These are phyloP conservation scores for Capsaspora owczarzaki DNA, from an alignment of 78 protist genomes.

Conservation along the genomic window DNA sequence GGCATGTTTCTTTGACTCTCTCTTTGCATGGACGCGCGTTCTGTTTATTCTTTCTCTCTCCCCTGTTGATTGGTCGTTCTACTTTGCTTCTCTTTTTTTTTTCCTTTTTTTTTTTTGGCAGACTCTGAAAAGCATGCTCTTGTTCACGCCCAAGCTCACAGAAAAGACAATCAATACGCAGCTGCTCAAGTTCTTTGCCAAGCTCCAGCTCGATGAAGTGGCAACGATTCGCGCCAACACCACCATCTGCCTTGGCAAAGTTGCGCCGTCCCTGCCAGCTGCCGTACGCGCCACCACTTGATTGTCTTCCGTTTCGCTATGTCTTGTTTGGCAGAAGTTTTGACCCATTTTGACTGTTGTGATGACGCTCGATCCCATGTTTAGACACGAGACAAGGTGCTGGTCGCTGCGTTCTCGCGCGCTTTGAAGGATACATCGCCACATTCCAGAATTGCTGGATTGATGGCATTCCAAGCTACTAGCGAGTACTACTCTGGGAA, in stretches of 20 bases:
- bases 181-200: constrained; percentile 42
- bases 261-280: not conserved
- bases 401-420: constrained; percentile 60
- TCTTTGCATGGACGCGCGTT: not conserved
- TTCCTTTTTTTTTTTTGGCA: too few relatives aligned
- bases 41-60: not conserved
- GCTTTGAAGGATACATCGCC: constrained; percentile 53
- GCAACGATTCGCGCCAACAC: constrained; percentile 73
- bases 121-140: constrained; percentile 55
- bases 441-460: not conserved
- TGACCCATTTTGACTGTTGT: not conserved
- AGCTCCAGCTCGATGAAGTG: constrained; percentile 55
- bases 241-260: constrained; percentile 61
- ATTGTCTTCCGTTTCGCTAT: not conserved
- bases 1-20: not conserved
- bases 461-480: not conserved
- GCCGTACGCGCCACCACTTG: not conserved
- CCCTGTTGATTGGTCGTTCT: not conserved
- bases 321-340: not conserved
- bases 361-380: not conserved
- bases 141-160: constrained; percentile 52
- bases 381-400: constrained; percentile 10
- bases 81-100: too few relatives aligned
- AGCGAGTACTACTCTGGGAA: too few relatives aligned
- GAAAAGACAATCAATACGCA: constrained; percentile 38